Conservation (phyloP, 805 yeast genomes). For the Scheffersomyces ergatensis region DNA sequence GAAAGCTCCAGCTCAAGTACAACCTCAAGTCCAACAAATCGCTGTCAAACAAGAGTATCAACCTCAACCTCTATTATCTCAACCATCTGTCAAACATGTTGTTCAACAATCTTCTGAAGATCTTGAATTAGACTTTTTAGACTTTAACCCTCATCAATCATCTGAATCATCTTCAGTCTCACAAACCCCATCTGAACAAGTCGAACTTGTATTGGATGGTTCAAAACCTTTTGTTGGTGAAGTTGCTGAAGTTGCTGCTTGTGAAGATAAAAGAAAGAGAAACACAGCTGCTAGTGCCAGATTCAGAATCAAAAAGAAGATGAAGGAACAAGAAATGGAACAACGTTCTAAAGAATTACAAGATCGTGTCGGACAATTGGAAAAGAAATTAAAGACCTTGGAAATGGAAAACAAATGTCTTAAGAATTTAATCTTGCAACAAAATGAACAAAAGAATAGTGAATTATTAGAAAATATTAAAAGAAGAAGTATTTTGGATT, state of each 20-base stretch:
- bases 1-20: no score
- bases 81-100: no score
- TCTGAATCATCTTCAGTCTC: not conserved
- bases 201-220: not conserved
- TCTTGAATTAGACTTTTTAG: not conserved
- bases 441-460: conserved; percentile 56
- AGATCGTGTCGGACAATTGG: conserved; percentile 63
- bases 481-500: conserved; percentile 41
- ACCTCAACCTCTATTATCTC: no score
- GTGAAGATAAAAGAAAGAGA: conserved; percentile 74
- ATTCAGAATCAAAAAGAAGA: conserved; percentile 86
- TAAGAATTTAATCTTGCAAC: conserved; percentile 79
- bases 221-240: not conserved
- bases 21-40: not conserved
- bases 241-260: conserved; percentile 24
- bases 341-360: conserved; percentile 68
- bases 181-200: not conserved
- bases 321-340: conserved; percentile 91
- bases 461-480: conserved; percentile 53
- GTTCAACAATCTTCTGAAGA: not conserved
- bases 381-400: conserved; percentile 72
- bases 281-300: conserved; percentile 95
- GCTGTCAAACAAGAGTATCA: conserved; percentile 3
- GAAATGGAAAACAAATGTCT: conserved; percentile 92
- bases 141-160: not conserved